Percentiles rank a stretch among this genome's conserved stretches.
These are phyloP conservation scores for Graphium sp. DNA, from an alignment of 2,329 filamentous ascomycete genomes.

Conservation along the genomic window DNA sequence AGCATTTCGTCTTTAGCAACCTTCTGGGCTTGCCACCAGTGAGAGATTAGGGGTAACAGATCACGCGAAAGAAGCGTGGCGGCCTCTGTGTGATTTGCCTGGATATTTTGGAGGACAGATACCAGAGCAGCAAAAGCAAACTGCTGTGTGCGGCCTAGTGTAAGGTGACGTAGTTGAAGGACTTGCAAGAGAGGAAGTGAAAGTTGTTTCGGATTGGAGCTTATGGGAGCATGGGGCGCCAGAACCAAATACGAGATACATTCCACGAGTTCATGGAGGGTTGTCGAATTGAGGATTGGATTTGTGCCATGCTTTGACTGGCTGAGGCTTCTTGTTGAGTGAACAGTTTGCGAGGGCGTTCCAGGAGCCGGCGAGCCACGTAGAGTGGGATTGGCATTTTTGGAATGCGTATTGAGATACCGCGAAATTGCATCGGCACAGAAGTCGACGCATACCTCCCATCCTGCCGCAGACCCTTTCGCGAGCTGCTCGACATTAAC, in stretches of 20 bases:
- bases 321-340: constrained; percentile 4
- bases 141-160: constrained; percentile 48
- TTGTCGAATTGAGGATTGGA: too few relatives aligned
- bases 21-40: constrained; percentile 63
- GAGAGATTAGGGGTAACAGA: constrained; percentile 53
- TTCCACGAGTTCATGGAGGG: constrained; percentile 35
- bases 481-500: constrained; percentile 70
- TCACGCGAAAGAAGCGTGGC: constrained; percentile 41
- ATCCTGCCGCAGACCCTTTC: constrained; percentile 35
- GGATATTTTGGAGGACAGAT: constrained; percentile 43
- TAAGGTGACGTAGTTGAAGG: constrained; percentile 39
- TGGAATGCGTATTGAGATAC: constrained; percentile 25
- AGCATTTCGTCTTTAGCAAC: constrained; percentile 41
- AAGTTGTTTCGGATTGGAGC: background rate
- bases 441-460: constrained; percentile 56
- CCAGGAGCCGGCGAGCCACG: constrained; percentile 30
- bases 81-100: constrained; percentile 51
- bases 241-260: constrained; percentile 49
- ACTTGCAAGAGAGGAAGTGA: constrained; percentile 26
- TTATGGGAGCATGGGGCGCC: constrained; percentile 50
- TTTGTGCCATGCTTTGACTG: too few relatives aligned
- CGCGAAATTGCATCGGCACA: constrained; percentile 45
- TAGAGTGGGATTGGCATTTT: constrained; percentile 14
- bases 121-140: constrained; percentile 65
- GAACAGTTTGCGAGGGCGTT: constrained; percentile 7